These are phyloP conservation scores for Chlamydomonas sphaeroides DNA, from an alignment of 139 green algal species.

Conservation along the genomic window DNA sequence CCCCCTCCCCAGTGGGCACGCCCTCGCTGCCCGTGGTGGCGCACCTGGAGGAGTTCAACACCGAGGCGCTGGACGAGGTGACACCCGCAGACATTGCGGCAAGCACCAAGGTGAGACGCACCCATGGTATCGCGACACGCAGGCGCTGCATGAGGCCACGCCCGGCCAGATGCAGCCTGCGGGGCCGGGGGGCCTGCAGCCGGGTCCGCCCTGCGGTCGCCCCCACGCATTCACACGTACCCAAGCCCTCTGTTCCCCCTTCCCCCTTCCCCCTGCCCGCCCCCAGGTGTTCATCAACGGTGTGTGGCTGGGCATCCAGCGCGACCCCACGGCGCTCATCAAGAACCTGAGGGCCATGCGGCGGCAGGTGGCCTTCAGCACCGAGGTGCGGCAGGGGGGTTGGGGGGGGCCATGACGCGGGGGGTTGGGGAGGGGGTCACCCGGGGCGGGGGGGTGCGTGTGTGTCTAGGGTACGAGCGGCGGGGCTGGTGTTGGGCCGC, in stretches of 20 bases:
- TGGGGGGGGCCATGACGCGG: conserved; percentile 41
- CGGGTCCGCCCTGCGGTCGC: too few relatives aligned
- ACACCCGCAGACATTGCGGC: conserved; percentile 67
- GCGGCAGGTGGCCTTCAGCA: conserved; percentile 77
- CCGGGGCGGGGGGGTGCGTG: too few relatives aligned
- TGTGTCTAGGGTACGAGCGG: too few relatives aligned
- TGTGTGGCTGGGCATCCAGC: conserved; percentile 89
- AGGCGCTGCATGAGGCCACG: too few relatives aligned
- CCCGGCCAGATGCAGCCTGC: too few relatives aligned
- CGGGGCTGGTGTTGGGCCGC: too few relatives aligned
- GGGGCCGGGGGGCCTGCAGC: too few relatives aligned
- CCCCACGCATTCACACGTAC: too few relatives aligned
- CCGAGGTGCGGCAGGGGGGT: conserved; percentile 45
- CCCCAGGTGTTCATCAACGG: conserved; percentile 61
- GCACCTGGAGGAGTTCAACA: conserved; percentile 86
- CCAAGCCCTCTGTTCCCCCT: too few relatives aligned
- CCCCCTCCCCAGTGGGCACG: conserved; percentile 66
- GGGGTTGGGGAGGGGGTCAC: too few relatives aligned
- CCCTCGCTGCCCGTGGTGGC: conserved; percentile 74
- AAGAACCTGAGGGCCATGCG: conserved; percentile 80
- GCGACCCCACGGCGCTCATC: conserved; percentile 81
- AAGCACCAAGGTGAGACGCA: conserved; percentile 65
- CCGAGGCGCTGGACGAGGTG: conserved; percentile 86
- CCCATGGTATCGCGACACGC: too few relatives aligned
- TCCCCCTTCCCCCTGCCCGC: too few relatives aligned